Conservation (phyloP, 345 rosid species). For the Eucalyptus leucophloia region DNA sequence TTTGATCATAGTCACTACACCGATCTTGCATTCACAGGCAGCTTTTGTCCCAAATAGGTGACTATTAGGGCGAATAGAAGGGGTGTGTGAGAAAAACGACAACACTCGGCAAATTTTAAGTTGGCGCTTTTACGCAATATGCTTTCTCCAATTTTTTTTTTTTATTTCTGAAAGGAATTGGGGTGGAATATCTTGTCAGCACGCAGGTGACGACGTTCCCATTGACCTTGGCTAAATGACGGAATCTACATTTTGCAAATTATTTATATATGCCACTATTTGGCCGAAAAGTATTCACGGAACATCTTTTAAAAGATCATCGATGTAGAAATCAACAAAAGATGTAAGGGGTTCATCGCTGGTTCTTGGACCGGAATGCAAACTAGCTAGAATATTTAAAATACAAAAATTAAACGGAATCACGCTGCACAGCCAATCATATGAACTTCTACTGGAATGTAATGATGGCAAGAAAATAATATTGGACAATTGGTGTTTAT, state of each 20-base stretch:
- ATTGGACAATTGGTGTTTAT: not conserved
- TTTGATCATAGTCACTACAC: not conserved
- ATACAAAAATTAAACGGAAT: not conserved
- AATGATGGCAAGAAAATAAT: not conserved
- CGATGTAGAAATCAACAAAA: no score
- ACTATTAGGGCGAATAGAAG: not conserved
- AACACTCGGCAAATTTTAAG: not conserved
- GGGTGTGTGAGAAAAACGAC: not conserved
- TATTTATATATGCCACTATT: not conserved
- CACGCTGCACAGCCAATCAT: not conserved
- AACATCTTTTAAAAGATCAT: no score
- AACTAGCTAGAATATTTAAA: no score
- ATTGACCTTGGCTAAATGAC: not conserved
- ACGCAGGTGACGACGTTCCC: not conserved
- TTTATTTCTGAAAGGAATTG: not conserved
- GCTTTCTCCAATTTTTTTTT: not conserved
- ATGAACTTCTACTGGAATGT: not conserved
- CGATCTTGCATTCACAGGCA: not conserved
- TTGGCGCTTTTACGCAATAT: not conserved
- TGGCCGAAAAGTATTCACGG: no score
- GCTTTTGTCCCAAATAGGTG: not conserved
- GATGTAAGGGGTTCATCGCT: not conserved
- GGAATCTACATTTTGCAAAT: not conserved
- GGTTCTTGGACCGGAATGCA: not conserved
- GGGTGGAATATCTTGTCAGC: not conserved